Conservation (phyloP, 1,139 yeast genomes). For the Lizanozyma gosingica region DNA sequence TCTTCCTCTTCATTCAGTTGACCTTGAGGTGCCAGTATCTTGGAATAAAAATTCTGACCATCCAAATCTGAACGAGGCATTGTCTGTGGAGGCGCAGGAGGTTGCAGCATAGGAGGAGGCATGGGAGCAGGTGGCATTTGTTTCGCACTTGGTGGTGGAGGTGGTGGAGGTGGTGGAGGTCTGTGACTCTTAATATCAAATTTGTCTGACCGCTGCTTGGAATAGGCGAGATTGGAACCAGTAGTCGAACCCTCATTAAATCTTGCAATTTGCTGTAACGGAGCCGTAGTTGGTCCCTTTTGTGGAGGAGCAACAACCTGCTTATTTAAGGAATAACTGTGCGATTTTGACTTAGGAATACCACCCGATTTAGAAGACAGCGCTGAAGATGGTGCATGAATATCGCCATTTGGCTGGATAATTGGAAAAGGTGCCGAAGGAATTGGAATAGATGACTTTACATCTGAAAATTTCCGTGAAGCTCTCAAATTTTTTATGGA, state of each 20-base stretch:
- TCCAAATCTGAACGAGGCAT: background rate
- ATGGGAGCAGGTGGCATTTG: slow-evolving; percentile 2
- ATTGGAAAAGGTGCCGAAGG: slow-evolving; percentile 10
- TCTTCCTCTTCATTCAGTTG: slow-evolving; percentile 4
- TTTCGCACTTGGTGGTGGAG: slow-evolving; percentile 6
- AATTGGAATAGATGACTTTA: slow-evolving; percentile 8
- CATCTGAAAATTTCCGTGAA: slow-evolving; percentile 16
- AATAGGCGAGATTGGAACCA: slow-evolving; percentile 3
- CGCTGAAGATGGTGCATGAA: slow-evolving; percentile 13
- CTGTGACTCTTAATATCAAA: slow-evolving; percentile 6
- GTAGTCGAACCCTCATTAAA: slow-evolving; percentile 12
- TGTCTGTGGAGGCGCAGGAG: slow-evolving; percentile 11
- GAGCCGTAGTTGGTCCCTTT: slow-evolving; percentile 32
- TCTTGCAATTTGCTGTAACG: slow-evolving; percentile 23
- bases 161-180: slow-evolving; percentile 26
- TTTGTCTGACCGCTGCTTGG: slow-evolving; percentile 12
- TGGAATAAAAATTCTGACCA: background rate
- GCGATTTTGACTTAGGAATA: slow-evolving; percentile 40
- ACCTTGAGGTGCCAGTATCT: background rate
- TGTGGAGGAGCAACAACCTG: slow-evolving; percentile 4
- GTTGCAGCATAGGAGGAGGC: slow-evolving; percentile 7
- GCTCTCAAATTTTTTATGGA: slow-evolving; percentile 26
- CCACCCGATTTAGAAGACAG: slow-evolving; percentile 6
- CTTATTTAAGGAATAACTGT: slow-evolving; percentile 28
- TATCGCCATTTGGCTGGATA: slow-evolving; percentile 2